These are phyloP conservation scores for Citrus unshiu DNA, from an alignment of 345 rosid genomes.

Conservation along the genomic window DNA sequence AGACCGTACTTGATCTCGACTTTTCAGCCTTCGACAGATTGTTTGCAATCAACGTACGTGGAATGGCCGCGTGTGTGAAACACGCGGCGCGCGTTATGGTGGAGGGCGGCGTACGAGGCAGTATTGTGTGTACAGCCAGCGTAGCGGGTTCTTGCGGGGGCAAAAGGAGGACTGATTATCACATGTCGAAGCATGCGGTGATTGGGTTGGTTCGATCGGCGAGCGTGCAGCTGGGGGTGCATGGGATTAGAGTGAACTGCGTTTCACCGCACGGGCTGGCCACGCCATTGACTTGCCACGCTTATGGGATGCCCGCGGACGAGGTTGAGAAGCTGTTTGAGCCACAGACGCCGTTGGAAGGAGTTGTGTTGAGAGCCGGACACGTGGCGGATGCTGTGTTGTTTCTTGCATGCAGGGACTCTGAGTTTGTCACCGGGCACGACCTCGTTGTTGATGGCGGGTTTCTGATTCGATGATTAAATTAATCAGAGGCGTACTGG, in stretches of 20 bases:
- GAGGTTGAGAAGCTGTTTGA: constrained; percentile 19
- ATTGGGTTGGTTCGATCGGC: constrained; percentile 35
- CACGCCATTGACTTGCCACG: constrained; percentile 17
- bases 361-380: constrained; percentile 16
- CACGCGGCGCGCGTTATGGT: constrained; percentile 40
- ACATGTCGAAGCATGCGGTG: constrained; percentile 43
- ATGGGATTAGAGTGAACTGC: constrained; percentile 44
- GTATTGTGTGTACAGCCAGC: constrained; percentile 43
- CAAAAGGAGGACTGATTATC: constrained; percentile 9
- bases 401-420: constrained; percentile 37
- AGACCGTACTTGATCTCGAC: constrained; percentile 28
- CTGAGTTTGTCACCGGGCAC: constrained; percentile 34
- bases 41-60: constrained; percentile 29
- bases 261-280: constrained; percentile 33
- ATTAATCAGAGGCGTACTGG: too few relatives aligned
- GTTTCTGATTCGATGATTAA: neutral
- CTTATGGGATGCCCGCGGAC: constrained; percentile 4
- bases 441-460: constrained; percentile 33
- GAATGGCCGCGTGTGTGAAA: constrained; percentile 27
- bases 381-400: constrained; percentile 38
- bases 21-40: constrained; percentile 11
- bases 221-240: constrained; percentile 36
- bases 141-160: neutral
- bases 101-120: constrained; percentile 24
- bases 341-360: constrained; percentile 16